These are phyloP conservation scores for Pyrenophora tritici-repentis DNA, from an alignment of 2,329 filamentous ascomycete species.

Conservation along the genomic window DNA sequence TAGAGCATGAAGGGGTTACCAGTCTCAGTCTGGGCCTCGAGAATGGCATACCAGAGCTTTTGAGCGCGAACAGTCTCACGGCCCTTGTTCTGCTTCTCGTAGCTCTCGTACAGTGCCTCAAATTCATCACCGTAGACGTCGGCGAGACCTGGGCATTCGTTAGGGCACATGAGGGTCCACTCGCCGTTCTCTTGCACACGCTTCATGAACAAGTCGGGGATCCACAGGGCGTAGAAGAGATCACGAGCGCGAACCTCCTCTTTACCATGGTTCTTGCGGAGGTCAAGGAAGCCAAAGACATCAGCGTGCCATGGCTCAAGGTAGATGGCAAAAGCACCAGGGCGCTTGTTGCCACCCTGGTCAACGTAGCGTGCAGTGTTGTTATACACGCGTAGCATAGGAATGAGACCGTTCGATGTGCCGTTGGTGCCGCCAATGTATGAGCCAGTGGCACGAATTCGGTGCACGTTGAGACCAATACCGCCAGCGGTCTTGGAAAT, in stretches of 20 bases:
- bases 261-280: constrained; percentile 99
- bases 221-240: constrained; percentile 97
- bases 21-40: constrained; percentile 98
- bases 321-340: constrained; percentile 98
- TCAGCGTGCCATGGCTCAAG: constrained; percentile 99
- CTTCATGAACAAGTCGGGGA: constrained; percentile 99
- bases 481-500: constrained; percentile 99
- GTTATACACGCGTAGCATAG: constrained; percentile 99
- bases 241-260: constrained; percentile 97
- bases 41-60: constrained; percentile 98
- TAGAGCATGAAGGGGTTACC: constrained; percentile 99
- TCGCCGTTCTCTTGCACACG: constrained; percentile 95
- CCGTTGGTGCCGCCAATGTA: constrained; percentile 99
- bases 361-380: constrained; percentile 99
- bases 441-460: constrained; percentile 94
- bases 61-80: constrained; percentile 93
- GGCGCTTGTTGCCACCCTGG: constrained; percentile 98
- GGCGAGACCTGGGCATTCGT: constrained; percentile 91
- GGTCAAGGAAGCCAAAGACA: constrained; percentile 94
- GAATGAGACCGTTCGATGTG: constrained; percentile 94
- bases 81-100: constrained; percentile 85
- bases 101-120: constrained; percentile 86
- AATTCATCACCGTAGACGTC: constrained; percentile 99
- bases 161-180: constrained; percentile 98
- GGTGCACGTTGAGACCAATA: constrained; percentile 94